Percentiles rank a stretch among this genome's conserved stretches.
phyloP scores from a whole-genome alignment of 2,329 filamentous ascomycete genomes.

The Colletotrichum tropicale region DNA sequence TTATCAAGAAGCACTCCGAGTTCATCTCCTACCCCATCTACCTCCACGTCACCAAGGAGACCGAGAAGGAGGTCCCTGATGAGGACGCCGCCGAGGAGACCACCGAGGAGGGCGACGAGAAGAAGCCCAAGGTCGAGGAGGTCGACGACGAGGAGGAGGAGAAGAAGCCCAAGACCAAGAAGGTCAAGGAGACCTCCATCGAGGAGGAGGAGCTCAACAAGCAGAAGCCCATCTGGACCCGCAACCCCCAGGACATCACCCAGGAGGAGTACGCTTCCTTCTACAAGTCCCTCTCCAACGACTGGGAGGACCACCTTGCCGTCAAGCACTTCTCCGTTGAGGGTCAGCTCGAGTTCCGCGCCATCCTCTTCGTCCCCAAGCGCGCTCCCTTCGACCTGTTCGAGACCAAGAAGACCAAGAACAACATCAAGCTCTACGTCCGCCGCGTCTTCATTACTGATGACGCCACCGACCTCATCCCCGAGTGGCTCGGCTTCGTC shows the following conservation, averaged over 20 bases:
- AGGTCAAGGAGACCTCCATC: conserved; percentile 97
- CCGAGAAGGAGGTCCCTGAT: conserved; percentile 97
- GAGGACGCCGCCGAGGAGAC: conserved; percentile 80
- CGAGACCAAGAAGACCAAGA: conserved; percentile 99
- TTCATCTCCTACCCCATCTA: conserved; percentile 99
- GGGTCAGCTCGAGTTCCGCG: conserved; percentile 99
- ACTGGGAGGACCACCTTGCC: conserved; percentile 99
- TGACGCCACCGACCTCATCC: conserved; percentile 97
- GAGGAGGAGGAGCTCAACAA: conserved; percentile 99
- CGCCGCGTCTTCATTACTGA: conserved; percentile 99
- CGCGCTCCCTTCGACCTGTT: conserved; percentile 99
- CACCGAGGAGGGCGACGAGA: conserved; percentile 73
- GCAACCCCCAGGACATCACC: conserved; percentile 94
- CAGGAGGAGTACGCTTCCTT: conserved; percentile 97
- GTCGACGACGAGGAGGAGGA: conserved; percentile 87
- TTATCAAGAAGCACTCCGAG: conserved; percentile 99
- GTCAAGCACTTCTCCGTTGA: conserved; percentile 99
- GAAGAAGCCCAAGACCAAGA: conserved; percentile 99
- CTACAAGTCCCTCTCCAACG: conserved; percentile 99
- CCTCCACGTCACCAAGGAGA: conserved; percentile 99
- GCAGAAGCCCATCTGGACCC: conserved; percentile 99
- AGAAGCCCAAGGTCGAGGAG: conserved; percentile 96
- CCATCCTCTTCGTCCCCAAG: conserved; percentile 99
- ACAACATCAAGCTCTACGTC: conserved; percentile 99
- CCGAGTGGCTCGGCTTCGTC: conserved; percentile 99